phyloP scores from a whole-genome alignment of 192 early-diverging fungal genomes.

The Linnemannia hyalina region DNA sequence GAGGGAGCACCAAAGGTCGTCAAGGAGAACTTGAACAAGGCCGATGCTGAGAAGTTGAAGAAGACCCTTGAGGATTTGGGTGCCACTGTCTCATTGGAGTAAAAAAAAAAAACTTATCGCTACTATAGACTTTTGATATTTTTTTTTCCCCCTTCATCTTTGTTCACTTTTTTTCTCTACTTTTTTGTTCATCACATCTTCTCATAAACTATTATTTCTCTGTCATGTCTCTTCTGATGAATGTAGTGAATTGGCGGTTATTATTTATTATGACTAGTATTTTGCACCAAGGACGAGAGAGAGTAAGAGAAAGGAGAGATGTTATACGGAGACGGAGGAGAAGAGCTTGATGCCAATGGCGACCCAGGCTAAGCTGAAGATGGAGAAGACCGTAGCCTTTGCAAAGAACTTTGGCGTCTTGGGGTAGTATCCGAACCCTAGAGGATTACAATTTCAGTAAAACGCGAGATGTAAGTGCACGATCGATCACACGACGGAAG shows the following conservation, averaged over 20 bases:
- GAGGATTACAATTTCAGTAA: too few relatives aligned
- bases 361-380: slow-evolving; percentile 43
- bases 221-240: not conserved
- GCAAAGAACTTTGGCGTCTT: slow-evolving; percentile 34
- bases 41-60: slow-evolving; percentile 98
- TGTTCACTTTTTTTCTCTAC: not conserved
- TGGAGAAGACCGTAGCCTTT: slow-evolving; percentile 21
- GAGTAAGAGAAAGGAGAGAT: too few relatives aligned
- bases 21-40: slow-evolving; percentile 90
- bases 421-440: slow-evolving; percentile 39
- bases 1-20: slow-evolving; percentile 97
- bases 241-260: not conserved
- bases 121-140: not conserved
- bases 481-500: not conserved
- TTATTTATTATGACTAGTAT: not conserved
- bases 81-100: slow-evolving; percentile 95
- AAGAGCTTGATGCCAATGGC: slow-evolving; percentile 19
- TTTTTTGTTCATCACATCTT: not conserved
- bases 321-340: not conserved
- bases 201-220: slow-evolving; percentile 4
- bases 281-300: not conserved
- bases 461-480: not conserved
- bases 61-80: slow-evolving; percentile 93
- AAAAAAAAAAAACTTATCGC: slow-evolving; percentile 41
- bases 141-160: not conserved